Conservation (phyloP, 2,329 filamentous ascomycete species). For the Stylonectria norvegica region DNA sequence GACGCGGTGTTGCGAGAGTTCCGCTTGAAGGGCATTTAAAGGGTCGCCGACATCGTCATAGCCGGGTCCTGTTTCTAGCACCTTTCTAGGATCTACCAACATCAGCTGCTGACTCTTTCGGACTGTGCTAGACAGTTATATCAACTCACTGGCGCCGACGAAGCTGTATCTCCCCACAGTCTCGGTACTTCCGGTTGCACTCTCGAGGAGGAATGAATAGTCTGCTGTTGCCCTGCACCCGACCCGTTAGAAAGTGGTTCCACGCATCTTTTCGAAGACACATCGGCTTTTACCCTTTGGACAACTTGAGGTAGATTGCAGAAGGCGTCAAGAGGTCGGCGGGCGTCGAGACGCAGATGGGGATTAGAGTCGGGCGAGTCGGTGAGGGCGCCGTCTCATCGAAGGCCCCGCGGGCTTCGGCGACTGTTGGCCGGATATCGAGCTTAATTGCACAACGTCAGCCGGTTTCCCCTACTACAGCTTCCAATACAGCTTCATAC, state of each 20-base stretch:
- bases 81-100: constrained; percentile 60
- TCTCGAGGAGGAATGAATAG: constrained; percentile 93
- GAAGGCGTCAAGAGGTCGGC: constrained; percentile 93
- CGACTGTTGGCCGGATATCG: constrained; percentile 26
- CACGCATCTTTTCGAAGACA: not conserved
- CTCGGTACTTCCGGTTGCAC: constrained; percentile 75
- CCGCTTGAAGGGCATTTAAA: constrained; percentile 74
- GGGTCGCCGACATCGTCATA: constrained; percentile 84
- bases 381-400: constrained; percentile 22
- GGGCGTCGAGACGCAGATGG: constrained; percentile 78
- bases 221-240: constrained; percentile 49
- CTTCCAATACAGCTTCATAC: too few relatives aligned
- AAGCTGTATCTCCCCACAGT: constrained; percentile 95
- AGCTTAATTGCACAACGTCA: too few relatives aligned
- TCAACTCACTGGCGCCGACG: constrained; percentile 60
- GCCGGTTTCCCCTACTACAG: too few relatives aligned
- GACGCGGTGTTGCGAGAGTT: constrained; percentile 75
- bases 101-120: constrained; percentile 8
- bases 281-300: constrained; percentile 21
- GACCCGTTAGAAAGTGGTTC: constrained; percentile 17
- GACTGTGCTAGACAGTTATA: not conserved
- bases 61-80: constrained; percentile 82
- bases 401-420: constrained; percentile 27
- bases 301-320: constrained; percentile 88
- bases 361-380: constrained; percentile 65